Base-by-base conservation (phyloP, 441 rosid genomes). In the Jatropha podagrica region DNA sequence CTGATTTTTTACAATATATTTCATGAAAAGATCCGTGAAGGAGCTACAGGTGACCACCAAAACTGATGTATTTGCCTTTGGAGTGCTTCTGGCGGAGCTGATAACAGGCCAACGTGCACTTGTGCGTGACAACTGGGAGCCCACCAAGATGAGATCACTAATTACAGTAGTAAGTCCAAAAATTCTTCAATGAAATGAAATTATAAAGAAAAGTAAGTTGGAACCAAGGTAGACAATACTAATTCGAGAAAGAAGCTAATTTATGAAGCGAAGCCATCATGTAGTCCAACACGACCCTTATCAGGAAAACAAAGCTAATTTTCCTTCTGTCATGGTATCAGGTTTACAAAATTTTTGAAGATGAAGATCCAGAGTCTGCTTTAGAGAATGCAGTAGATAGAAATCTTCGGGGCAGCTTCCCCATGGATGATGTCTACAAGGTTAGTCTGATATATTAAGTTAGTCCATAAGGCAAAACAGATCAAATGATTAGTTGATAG, bases 41-140 rank as follows among this genome's bases (percentile, higher is more conserved):
- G 93, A 85, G 86, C 85, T 88, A 11, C 93, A 89, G 75, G 90
- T 88, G 79, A 91, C 89, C 54, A 69, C 90, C 17, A 91, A 89
- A 77, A 84, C 88, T 17, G 91, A 91, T 69, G 91, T 87, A 23
- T 89, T 87, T 77, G 88, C 89, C 54, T 91, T 87, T 49, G 91
- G 90, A 65, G 93, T 91, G 76, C 89, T 89, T 64, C 79, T 87
- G 44, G 90, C 87, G 11, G 95, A 89, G 88, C 88, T 91, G 68
- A 88, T 89, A 75, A 89, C 93, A 0, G 90, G 91, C 23, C 86
- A 84, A 49, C 88, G 86, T 13, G 95, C 93, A 13, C 83, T 89
- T 26, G 60, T 80, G 65, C 92, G 86, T 1, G 91, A 89, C 78
- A 78, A 76, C 55, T 60, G 74, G n/a, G 86, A 91, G 72, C 85